Conservation (phyloP, 2,329 filamentous ascomycete species). For the Aspergillus nomiae region DNA sequence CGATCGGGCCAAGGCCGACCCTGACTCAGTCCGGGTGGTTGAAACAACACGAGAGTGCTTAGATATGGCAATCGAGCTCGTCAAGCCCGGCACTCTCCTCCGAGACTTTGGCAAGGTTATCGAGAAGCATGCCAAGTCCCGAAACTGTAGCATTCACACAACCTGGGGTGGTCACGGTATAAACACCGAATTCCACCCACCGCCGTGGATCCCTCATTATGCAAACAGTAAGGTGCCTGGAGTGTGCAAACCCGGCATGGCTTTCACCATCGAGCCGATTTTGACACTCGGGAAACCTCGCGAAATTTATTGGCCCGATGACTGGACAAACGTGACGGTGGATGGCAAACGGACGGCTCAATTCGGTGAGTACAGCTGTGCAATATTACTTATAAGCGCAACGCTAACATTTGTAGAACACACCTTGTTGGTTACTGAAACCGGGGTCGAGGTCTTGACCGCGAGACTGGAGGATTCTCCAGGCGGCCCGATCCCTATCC, state of each 20-base stretch:
- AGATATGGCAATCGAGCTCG: constrained; percentile 78
- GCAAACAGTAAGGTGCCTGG: constrained; percentile 88
- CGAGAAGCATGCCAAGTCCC: constrained; percentile 81
- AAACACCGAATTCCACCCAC: constrained; percentile 83
- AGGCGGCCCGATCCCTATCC: constrained; percentile 66
- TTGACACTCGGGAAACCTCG: constrained; percentile 80
- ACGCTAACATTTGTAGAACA: constrained; percentile 56
- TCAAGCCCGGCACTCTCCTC: constrained; percentile 85
- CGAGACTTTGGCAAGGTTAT: constrained; percentile 87
- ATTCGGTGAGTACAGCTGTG: constrained; percentile 54
- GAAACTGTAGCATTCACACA: constrained; percentile 78
- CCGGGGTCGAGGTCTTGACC: constrained; percentile 74
- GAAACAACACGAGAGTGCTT: constrained; percentile 83
- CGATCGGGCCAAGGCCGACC: constrained; percentile 74
- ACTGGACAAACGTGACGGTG: constrained; percentile 89
- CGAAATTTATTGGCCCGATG: constrained; percentile 92
- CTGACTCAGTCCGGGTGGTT: constrained; percentile 79
- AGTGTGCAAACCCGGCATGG: constrained; percentile 87
- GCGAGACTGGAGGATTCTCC: constrained; percentile 68
- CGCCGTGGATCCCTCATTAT: constrained; percentile 91
- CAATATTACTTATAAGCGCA: background rate
- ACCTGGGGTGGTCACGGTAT: constrained; percentile 93
- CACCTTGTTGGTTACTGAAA: constrained; percentile 76
- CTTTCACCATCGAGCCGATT: constrained; percentile 96
- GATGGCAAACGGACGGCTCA: constrained; percentile 90